Conservation (phyloP, 2,329 filamentous ascomycete genomes). For the Teratosphaeria nubilosa region DNA sequence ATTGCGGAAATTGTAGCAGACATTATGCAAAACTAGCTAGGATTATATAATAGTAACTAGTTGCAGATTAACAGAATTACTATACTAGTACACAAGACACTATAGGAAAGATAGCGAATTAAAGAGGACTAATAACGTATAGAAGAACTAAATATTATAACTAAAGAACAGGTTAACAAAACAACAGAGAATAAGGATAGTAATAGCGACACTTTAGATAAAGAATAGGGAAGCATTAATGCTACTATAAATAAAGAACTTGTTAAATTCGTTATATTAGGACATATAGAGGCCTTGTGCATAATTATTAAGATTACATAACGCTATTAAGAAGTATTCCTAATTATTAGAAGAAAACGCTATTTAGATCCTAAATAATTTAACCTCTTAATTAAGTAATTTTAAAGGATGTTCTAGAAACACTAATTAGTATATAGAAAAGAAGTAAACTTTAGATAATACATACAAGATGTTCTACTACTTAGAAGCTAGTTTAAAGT, state of each 20-base stretch:
- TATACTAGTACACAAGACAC: neutral
- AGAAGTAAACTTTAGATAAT: constrained; percentile 2
- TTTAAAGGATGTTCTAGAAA: too few relatives aligned
- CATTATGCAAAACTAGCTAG: too few relatives aligned
- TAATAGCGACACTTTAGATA: neutral
- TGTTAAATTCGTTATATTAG: neutral
- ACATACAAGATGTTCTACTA: constrained; percentile 3
- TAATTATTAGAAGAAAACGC: neutral
- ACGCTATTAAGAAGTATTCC: neutral
- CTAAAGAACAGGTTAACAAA: neutral
- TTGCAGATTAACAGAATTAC: neutral
- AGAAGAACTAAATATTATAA: neutral
- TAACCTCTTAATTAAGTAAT: constrained; percentile 1
- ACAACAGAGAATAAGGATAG: neutral
- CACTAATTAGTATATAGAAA: neutral
- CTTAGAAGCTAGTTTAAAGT: constrained; percentile 5
- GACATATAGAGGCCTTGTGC: neutral
- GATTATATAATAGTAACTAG: neutral
- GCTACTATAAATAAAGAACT: neutral
- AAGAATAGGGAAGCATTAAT: neutral
- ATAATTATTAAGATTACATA: neutral
- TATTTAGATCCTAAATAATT: constrained; percentile 4
- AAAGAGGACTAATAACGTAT: neutral
- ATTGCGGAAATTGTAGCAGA: too few relatives aligned
- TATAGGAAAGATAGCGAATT: neutral